Base-by-base conservation (phyloP, 495 filamentous ascomycete species). In the Pseudotulostoma volvatum region DNA sequence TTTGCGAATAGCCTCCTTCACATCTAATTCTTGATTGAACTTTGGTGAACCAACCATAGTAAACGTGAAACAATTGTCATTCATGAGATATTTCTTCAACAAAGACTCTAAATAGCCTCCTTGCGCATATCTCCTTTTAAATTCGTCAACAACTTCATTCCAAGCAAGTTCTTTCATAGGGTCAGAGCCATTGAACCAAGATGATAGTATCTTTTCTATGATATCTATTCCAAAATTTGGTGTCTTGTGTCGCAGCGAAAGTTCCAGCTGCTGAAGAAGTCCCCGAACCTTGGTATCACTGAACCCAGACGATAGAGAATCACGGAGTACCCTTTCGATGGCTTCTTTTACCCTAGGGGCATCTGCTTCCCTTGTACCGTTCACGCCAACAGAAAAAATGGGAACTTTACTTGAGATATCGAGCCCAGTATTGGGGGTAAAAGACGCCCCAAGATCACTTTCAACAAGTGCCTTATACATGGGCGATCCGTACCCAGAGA, bases 401-500 rank as follows among this genome's bases (percentile, higher is more conserved):
- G 79, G 81, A 4, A 64, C 68, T 46, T 72, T 81, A 13, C 74
- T 76, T 2, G 81, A 81, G 15, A 68, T 66, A 50, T 96, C 86
- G 43, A 82, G 87, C 3, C 90, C 92, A 1, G 85, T 84, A 49
- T 97, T 97, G 4, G 92, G 83, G 21, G 80, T 90, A 61, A 84
- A 97, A 40, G 93, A 85, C 4, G 83, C 81, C 37, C 90, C 90
- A 11, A 96, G 65, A 14, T 87, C 87, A 44, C 80, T 76, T 50
- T 96, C 90, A 42, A 97, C 82, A 31, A 96, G 63, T n/a, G 76
- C 79, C 37, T 76, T 77, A 52, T 96, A 96, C 46, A 97, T 63
- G 2, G 90, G 92, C 16, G 90, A 93, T 16, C 90, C 86, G 54
- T 95, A 97, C 11, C 92, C 90, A 53, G 94, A 84, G 44, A 90